Evolutionary conservation across 305 asterid species (phyloP).

Genomic region (Fraxinus latifolia): DNA sequence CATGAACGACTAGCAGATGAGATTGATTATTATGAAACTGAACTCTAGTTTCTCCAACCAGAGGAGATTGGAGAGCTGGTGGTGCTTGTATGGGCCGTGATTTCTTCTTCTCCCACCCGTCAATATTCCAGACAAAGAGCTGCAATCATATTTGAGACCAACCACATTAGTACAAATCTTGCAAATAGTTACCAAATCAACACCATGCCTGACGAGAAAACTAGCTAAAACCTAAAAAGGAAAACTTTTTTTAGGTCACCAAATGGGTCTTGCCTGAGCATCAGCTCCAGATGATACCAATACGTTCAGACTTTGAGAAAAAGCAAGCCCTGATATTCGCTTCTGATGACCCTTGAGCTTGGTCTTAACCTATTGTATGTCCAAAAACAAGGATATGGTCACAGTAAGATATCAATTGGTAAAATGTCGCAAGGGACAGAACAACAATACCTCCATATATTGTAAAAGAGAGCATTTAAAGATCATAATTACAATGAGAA

Average conservation of each 20-base stretch:
- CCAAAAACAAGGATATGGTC: neutral
- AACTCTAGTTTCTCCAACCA: slow-evolving; percentile 85
- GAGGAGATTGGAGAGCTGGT: slow-evolving; percentile 60
- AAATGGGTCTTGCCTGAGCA: slow-evolving; percentile 67
- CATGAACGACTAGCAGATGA: slow-evolving; percentile 85
- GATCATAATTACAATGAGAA: neutral
- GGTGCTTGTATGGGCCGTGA: slow-evolving; percentile 76
- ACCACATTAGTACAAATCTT: neutral
- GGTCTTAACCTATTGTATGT: slow-evolving; percentile 61
- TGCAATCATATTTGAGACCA: slow-evolving; percentile 34
- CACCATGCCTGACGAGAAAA: neutral
- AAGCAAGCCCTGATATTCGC: slow-evolving; percentile 93
- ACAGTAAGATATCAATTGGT: neutral
- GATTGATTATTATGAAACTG: slow-evolving; percentile 93
- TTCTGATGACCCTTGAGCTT: slow-evolving; percentile 97
- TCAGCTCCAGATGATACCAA: slow-evolving; percentile 97
- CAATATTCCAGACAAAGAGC: slow-evolving; percentile 87
- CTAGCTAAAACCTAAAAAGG: neutral
- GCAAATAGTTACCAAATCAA: neutral
- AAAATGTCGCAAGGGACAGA: neutral
- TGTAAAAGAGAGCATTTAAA: neutral
- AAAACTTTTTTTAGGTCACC: neutral
- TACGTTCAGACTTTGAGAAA: slow-evolving; percentile 80
- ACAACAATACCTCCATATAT: neutral
- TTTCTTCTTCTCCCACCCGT: slow-evolving; percentile 98